Evolutionary conservation across 2,329 filamentous ascomycete genomes (phyloP).

Genomic region (Beauveria asiatica): DNA sequence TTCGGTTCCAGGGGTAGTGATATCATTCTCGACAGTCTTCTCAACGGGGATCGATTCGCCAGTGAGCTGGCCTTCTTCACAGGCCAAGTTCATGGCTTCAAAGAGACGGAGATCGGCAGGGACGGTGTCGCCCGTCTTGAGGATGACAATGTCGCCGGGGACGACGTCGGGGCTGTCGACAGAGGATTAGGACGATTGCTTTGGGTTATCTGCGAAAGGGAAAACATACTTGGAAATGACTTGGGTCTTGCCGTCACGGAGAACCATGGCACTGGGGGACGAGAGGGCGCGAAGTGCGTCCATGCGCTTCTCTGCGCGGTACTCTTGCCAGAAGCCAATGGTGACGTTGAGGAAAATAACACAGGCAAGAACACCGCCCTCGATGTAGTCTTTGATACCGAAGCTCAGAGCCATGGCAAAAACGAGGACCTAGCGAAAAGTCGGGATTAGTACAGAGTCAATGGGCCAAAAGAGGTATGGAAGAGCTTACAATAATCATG

Average conservation of each 20-base stretch:
- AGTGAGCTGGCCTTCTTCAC: constrained; percentile 70
- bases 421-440: constrained; percentile 51
- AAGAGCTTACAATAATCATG: constrained; percentile 56
- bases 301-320: constrained; percentile 58
- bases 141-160: constrained; percentile 60
- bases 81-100: constrained; percentile 69
- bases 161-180: constrained; percentile 50
- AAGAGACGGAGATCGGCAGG: constrained; percentile 64
- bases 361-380: constrained; percentile 57
- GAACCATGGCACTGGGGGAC: constrained; percentile 53
- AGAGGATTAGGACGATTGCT: constrained; percentile 12
- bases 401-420: constrained; percentile 69
- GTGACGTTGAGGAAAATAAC: constrained; percentile 62
- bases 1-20: constrained; percentile 36
- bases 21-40: constrained; percentile 49
- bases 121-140: constrained; percentile 66
- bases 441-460: not conserved
- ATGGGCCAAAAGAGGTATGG: not conserved
- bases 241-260: constrained; percentile 49
- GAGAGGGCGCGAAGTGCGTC: constrained; percentile 53
- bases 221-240: constrained; percentile 48
- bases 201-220: not conserved
- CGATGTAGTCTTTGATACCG: constrained; percentile 57
- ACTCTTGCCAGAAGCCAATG: constrained; percentile 60
- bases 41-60: constrained; percentile 67